Evolutionary conservation across 2,329 filamentous ascomycete species (phyloP).

Genomic region (Colletotrichum navitas): DNA sequence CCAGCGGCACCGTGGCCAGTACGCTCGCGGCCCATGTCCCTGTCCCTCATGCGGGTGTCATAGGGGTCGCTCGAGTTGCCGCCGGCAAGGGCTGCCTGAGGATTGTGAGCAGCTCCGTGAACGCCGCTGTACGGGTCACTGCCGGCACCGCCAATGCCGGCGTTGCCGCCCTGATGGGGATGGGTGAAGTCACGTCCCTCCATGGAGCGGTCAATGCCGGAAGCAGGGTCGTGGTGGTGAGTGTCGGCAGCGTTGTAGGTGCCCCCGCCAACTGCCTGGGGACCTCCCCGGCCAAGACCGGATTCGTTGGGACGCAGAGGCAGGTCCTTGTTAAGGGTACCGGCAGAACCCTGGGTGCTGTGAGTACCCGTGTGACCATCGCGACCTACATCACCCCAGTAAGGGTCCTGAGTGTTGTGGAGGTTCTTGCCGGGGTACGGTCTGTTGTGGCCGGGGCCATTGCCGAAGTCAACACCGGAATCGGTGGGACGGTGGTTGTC

Average conservation of each 20-base stretch:
- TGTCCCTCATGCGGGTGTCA: constrained; percentile 39
- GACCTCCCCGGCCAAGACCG: neutral
- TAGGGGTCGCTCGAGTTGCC: constrained; percentile 31
- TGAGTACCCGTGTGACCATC: constrained; percentile 11
- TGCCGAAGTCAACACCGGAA: constrained; percentile 36
- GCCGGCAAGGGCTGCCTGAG: constrained; percentile 24
- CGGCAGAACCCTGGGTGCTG: neutral
- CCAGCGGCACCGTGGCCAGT: constrained; percentile 32
- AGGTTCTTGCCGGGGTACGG: neutral
- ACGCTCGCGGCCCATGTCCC: constrained; percentile 40
- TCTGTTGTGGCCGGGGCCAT: constrained; percentile 13
- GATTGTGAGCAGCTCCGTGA: constrained; percentile 19
- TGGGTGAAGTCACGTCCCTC: constrained; percentile 36
- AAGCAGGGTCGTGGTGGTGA: constrained; percentile 36
- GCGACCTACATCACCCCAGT: constrained; percentile 37
- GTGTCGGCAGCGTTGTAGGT: constrained; percentile 27
- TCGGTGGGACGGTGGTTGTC: constrained; percentile 30
- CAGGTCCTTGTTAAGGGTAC: constrained; percentile 33
- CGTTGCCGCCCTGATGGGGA: constrained; percentile 24
- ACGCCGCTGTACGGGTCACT: constrained; percentile 27
- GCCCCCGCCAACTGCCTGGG: constrained; percentile 25
- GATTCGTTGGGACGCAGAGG: constrained; percentile 37
- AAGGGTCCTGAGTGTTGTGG: constrained; percentile 20
- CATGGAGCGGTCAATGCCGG: constrained; percentile 30
- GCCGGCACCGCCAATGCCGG: constrained; percentile 20